Conservation (phyloP, 2,329 filamentous ascomycete species). For the Venturia asperata region DNA sequence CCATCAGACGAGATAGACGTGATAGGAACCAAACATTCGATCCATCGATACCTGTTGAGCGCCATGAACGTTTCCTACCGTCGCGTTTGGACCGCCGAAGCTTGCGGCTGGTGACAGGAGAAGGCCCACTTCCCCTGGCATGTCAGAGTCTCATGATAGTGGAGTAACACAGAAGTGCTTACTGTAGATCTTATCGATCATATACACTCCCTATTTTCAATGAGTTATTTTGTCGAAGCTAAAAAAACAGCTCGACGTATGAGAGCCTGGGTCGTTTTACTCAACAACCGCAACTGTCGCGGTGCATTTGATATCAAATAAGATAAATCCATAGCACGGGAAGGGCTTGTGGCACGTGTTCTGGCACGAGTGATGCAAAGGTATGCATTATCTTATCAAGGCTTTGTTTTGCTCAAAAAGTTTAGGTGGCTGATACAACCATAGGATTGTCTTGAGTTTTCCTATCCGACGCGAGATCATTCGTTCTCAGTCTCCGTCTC, state of each 20-base stretch:
- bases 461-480: background rate
- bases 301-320: background rate
- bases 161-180: background rate
- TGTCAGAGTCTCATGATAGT: background rate
- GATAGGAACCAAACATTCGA: background rate
- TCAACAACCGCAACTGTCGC: background rate
- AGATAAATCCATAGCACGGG: background rate
- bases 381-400: background rate
- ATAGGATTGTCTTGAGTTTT: background rate
- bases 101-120: background rate
- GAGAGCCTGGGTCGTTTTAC: background rate
- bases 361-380: background rate
- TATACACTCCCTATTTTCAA: background rate
- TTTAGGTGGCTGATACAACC: background rate
- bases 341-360: background rate
- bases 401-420: background rate
- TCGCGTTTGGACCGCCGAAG: slow-evolving; percentile 2
- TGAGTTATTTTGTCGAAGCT: background rate
- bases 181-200: background rate
- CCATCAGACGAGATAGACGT: background rate
- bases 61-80: background rate
- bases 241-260: background rate
- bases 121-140: background rate
- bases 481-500: background rate
- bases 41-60: background rate